A percentile compares a stretch with the other conserved stretches of the same genome.
These are phyloP conservation scores for Pichia rugopelliculosa DNA, from an alignment of 805 yeast species.

Conservation along the genomic window DNA sequence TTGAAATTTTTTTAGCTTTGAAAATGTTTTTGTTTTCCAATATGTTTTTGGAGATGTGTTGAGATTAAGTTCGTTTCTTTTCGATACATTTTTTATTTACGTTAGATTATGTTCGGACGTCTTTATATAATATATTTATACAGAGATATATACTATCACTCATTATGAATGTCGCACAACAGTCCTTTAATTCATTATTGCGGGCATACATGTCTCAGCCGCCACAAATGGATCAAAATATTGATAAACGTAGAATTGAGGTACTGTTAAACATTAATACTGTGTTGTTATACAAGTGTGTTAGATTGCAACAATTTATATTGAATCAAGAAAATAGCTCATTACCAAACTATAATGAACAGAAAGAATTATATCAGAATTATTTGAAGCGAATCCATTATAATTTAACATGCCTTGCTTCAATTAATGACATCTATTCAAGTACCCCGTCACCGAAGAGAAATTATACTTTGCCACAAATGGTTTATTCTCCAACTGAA, in stretches of 20 bases:
- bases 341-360: conserved; percentile 21
- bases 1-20: conserved; percentile 5
- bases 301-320: conserved; percentile 23
- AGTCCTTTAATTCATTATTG: conserved; percentile 16
- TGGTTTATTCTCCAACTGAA: conserved; percentile 47
- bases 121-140: no score
- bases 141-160: no score
- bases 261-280: conserved; percentile 31
- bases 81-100: no score
- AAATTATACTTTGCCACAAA: conserved; percentile 35
- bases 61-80: no score
- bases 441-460: conserved; percentile 21
- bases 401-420: conserved; percentile 31
- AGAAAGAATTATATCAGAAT: conserved; percentile 26
- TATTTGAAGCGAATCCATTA: conserved; percentile 31
- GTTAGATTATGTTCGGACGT: no score
- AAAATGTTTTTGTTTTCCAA: background rate
- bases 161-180: conserved; percentile 8
- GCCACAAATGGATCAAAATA: conserved; percentile 23
- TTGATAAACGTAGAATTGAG: conserved; percentile 30
- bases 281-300: conserved; percentile 27
- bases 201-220: conserved; percentile 24
- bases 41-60: no score
- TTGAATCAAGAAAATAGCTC: conserved; percentile 17
- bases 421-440: conserved; percentile 31